phyloP scores from a whole-genome alignment of 352 stramenopile species.

The Globisporangium sylvaticum region DNA sequence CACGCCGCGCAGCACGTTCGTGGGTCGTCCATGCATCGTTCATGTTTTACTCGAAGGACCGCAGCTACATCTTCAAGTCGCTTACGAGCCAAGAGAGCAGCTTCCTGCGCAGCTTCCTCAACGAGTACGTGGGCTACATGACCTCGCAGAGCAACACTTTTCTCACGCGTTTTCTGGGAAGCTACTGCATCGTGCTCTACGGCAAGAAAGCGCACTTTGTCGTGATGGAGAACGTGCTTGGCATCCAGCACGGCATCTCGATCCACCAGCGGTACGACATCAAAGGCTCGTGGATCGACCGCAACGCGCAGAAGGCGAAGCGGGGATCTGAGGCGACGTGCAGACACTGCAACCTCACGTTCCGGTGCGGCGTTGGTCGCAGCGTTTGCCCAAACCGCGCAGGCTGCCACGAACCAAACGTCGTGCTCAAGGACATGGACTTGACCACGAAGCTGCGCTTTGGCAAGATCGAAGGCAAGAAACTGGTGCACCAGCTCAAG shows the following conservation, averaged over 20 bases:
- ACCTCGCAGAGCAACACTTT: constrained; percentile 51
- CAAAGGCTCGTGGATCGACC: constrained; percentile 84
- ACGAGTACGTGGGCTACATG: constrained; percentile 62
- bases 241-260: constrained; percentile 63
- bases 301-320: constrained; percentile 60
- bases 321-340: constrained; percentile 59
- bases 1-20: constrained; percentile 3
- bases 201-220: constrained; percentile 72
- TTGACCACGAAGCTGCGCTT: constrained; percentile 73
- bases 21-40: constrained; percentile 2
- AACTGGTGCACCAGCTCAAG: constrained; percentile 62
- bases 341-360: constrained; percentile 67
- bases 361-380: constrained; percentile 43
- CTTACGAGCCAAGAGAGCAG: constrained; percentile 48
- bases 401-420: constrained; percentile 60
- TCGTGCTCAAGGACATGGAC: constrained; percentile 81
- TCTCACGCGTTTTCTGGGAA: constrained; percentile 78
- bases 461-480: constrained; percentile 32
- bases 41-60: constrained; percentile 7
- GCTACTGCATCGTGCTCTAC: constrained; percentile 80
- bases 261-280: constrained; percentile 88
- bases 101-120: constrained; percentile 68
- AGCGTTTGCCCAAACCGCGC: constrained; percentile 62
- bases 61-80: constrained; percentile 1
- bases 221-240: constrained; percentile 89